These are phyloP conservation scores for Oropetium thomaeum DNA, from an alignment of 176 grass and related monocot genomes.

Conservation along the genomic window DNA sequence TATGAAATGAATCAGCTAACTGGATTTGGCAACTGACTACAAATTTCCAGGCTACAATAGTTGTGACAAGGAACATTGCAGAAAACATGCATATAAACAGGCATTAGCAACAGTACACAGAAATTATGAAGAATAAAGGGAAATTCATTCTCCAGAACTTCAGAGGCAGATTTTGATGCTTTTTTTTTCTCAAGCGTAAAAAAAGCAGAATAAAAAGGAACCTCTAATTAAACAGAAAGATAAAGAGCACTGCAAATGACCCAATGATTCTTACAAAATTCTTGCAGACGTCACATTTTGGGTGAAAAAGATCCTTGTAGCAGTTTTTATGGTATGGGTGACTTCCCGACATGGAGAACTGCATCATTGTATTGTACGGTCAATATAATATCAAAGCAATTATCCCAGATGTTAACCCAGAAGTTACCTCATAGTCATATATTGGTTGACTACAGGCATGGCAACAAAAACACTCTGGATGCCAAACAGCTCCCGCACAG, in stretches of 20 bases:
- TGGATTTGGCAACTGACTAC: background rate
- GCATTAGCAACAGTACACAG: conserved; percentile 13
- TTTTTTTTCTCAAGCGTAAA: background rate
- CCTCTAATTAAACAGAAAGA: background rate
- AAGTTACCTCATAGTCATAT: conserved; percentile 79
- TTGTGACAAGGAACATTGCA: too few relatives aligned
- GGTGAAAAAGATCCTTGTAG: conserved; percentile 84
- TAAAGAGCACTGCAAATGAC: background rate
- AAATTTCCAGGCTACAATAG: background rate
- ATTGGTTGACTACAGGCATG: conserved; percentile 83
- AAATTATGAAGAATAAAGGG: background rate
- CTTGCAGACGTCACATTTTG: conserved; percentile 97
- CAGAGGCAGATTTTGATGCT: background rate
- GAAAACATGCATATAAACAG: background rate
- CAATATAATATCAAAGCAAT: conserved; percentile 8
- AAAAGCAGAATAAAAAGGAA: conserved; percentile 12
- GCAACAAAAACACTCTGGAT: conserved; percentile 90
- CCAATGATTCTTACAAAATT: conserved; percentile 70
- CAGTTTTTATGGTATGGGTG: conserved; percentile 84
- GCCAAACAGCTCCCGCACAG: conserved; percentile 88
- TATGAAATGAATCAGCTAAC: background rate
- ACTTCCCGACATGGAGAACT: conserved; percentile 91
- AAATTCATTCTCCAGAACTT: background rate
- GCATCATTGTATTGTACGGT: conserved; percentile 27
- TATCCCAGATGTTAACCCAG: conserved; percentile 11